phyloP scores from a whole-genome alignment of 768 basidiomycete genomes.

The Termitomyces sp. region DNA sequence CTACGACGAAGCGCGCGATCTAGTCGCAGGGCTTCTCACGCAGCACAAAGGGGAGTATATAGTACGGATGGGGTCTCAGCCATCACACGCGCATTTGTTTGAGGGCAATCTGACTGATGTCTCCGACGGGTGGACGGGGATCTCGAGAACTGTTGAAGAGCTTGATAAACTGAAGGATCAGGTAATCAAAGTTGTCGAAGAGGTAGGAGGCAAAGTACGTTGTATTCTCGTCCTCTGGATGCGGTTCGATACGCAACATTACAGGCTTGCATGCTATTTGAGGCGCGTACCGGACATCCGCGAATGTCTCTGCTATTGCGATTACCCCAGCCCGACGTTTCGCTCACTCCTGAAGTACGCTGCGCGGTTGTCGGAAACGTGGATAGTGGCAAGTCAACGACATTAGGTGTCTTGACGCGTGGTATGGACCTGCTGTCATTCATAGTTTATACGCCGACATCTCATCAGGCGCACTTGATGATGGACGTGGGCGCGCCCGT shows the following conservation, averaged over 20 bases:
- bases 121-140: slow-evolving; percentile 52
- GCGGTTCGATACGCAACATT: neutral
- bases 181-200: slow-evolving; percentile 52
- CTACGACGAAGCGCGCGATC: slow-evolving; percentile 53
- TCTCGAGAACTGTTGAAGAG: slow-evolving; percentile 42
- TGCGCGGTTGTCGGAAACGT: slow-evolving; percentile 97
- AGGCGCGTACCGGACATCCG: slow-evolving; percentile 39
- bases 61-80: slow-evolving; percentile 65
- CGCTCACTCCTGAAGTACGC: slow-evolving; percentile 84
- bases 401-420: slow-evolving; percentile 90
- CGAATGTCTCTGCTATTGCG: slow-evolving; percentile 61
- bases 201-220: slow-evolving; percentile 73
- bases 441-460: slow-evolving; percentile 13
- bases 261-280: slow-evolving; percentile 55
- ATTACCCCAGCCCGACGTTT: slow-evolving; percentile 69
- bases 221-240: neutral
- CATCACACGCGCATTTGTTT: slow-evolving; percentile 52
- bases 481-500: slow-evolving; percentile 76
- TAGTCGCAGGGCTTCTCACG: slow-evolving; percentile 61
- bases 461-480: slow-evolving; percentile 62
- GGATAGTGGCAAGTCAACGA: slow-evolving; percentile 91
- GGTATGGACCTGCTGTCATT: slow-evolving; percentile 35
- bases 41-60: slow-evolving; percentile 69
- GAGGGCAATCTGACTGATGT: slow-evolving; percentile 42
- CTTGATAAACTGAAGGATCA: slow-evolving; percentile 38